Conservation (phyloP, 164 flowering plant species). For the Macadamia tetraphylla region DNA sequence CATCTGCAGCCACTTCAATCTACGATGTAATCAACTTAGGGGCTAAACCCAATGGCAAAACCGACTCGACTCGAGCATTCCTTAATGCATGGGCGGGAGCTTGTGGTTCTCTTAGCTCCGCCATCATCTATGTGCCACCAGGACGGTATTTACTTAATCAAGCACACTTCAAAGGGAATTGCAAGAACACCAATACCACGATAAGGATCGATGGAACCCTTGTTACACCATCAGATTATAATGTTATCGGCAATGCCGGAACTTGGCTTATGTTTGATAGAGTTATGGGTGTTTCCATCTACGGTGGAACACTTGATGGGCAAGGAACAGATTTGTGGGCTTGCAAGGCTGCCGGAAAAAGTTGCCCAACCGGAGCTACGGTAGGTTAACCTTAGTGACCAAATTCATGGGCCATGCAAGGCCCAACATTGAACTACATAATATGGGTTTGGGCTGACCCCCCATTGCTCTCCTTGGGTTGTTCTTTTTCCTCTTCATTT, state of each 20-base stretch:
- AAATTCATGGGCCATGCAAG: too few relatives aligned
- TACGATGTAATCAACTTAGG: conserved; percentile 42
- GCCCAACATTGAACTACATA: too few relatives aligned
- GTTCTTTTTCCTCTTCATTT: too few relatives aligned
- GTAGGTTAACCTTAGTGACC: too few relatives aligned
- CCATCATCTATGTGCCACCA: conserved; percentile 40
- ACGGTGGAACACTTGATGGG: too few relatives aligned
- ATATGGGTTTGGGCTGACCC: too few relatives aligned
- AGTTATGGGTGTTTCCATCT: too few relatives aligned
- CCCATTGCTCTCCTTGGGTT: too few relatives aligned
- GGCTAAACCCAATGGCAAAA: conserved; percentile 45
- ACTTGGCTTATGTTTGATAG: conserved; percentile 17
- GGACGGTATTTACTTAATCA: conserved; percentile 35
- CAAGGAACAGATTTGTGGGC: too few relatives aligned
- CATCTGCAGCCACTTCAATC: conserved; percentile 5
- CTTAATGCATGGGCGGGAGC: conserved; percentile 45
- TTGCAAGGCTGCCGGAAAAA: too few relatives aligned
- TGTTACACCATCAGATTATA: conserved; percentile 47
- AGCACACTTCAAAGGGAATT: conserved; percentile 29
- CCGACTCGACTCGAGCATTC: conserved; percentile 45
- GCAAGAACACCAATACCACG: conserved; percentile 32
- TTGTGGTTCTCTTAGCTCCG: conserved; percentile 27
- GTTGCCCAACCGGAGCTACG: too few relatives aligned
- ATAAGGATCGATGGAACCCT: conserved; percentile 48
- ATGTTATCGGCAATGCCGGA: conserved; percentile 22